Percentiles rank a stretch among this genome's conserved stretches.
These are phyloP conservation scores for Acer saccharum DNA, from an alignment of 345 rosid species.

Conservation along the genomic window DNA sequence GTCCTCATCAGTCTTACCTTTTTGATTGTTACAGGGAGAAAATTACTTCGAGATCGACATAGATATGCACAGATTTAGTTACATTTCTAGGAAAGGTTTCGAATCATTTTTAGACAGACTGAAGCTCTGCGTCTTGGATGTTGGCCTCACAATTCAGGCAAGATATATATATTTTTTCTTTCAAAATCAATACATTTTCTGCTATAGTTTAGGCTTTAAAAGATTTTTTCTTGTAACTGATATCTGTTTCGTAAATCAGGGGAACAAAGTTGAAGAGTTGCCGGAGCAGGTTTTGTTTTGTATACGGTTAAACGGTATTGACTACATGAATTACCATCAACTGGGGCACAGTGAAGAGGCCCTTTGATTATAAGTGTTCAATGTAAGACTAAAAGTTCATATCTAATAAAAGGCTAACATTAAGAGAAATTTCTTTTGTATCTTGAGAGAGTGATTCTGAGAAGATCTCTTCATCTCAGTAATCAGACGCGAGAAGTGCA, in stretches of 20 bases:
- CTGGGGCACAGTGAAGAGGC: constrained; percentile 53
- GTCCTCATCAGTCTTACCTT: background rate
- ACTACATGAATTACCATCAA: constrained; percentile 70
- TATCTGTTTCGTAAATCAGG: constrained; percentile 49
- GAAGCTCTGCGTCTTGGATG: constrained; percentile 73
- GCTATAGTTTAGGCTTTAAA: background rate
- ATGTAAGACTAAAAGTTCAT: constrained; percentile 15
- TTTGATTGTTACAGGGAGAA: constrained; percentile 60
- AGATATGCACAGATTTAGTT: constrained; percentile 97
- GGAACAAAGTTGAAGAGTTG: constrained; percentile 84
- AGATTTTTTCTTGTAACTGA: background rate
- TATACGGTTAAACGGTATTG: constrained; percentile 69
- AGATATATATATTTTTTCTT: background rate
- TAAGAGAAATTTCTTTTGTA: background rate
- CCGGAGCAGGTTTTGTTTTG: constrained; percentile 93
- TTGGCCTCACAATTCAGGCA: constrained; percentile 97
- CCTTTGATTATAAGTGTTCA: constrained; percentile 24
- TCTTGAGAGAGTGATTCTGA: background rate
- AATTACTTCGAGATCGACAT: constrained; percentile 89
- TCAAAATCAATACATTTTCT: background rate
- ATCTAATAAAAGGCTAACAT: constrained; percentile 26
- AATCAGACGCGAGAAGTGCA: background rate
- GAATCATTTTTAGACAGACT: constrained; percentile 81
- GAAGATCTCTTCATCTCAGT: background rate
- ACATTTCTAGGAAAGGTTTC: constrained; percentile 88